Evolutionary conservation across 2,329 filamentous ascomycete genomes (phyloP), one percentile per base, ranked within the genome.

Genomic region (Purpureocillium lavendulum): DNA sequence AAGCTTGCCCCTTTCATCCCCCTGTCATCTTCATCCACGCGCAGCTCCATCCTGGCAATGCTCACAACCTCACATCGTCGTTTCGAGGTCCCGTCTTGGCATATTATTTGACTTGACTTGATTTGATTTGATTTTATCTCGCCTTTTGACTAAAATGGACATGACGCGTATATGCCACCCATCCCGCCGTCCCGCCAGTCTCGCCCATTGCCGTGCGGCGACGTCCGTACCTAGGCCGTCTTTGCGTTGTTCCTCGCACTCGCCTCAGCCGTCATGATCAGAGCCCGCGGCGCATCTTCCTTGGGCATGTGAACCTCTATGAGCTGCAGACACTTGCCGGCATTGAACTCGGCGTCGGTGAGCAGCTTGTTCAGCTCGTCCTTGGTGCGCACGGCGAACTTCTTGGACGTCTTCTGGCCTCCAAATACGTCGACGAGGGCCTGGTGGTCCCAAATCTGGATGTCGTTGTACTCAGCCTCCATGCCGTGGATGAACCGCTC

Each of bases 401-500:
- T 84, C 57, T 74, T 72, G 45, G 73, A 72, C 32, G 70, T 67
- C 15, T 73, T 67, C 24, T 71, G 67, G 1, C 74, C 82, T 33
- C 84, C 83, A 54, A 92, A 87, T 1, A 77, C 75, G 4, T 69
- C 67, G 2, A 84, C 73, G 0, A 88, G 61, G 15, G 79, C 76
- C 57, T 77, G 78, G 67, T 82, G 84, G 37, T 82, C 70, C 88
- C 88, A 94, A 10, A 67, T 60, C 42, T 75, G 71, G 41, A 94
- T 80, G 55, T 94, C 85, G 55, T 95, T 94, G 67, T 94, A 94
- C 18, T 56, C 58, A 26, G 77, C 84, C 8, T 88, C 69, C 78
- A 83, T 83, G 39, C 87, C 87, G 60, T 94, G 87, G 53, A 94
- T 94, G 58, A 78, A 84, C 24, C 88, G 79, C 64, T 95, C 88